Evolutionary conservation across 108 stramenopile species (phyloP), one percentile per base, ranked within the genome.

Genomic region (Epipyxis sp.): DNA sequence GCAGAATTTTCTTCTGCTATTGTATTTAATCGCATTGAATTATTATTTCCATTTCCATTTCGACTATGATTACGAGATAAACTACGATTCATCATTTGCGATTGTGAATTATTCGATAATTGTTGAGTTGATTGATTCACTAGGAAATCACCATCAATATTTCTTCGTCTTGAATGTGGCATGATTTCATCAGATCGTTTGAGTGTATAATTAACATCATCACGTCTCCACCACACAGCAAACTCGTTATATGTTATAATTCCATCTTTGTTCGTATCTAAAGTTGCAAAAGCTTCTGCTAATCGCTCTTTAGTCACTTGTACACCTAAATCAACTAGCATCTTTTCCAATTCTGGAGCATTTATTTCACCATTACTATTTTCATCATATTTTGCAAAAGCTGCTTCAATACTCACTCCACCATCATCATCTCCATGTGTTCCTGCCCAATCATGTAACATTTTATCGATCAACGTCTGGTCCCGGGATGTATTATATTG

Each of bases 261-360:
- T 32, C 81, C 82, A 1, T 78, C 78, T 1, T 76, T 42, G 27
- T 77, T 77, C 1, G 59, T 71, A 41, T 81, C 81, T 29, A 83
- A 74, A 42, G 69, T 81, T 40, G 35, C 42, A n/a, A 83, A 83
- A 0, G 82, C 82, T 25, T 74, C 77, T 20, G 42, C 43, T 37
- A 83, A 59, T 6, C 82, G 81, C 79, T 83, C 82, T 69, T 77
- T 76, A 0, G 82, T 82, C 0, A 77, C 37, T 13, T 80, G 77
- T 25, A 83, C 81, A 16, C 82, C 82, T 1, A 83, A 77, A 0
- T 81, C 82, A 27, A 81, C 77, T 39, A 83, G 74, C 2, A 83
- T 76, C 0, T 72, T 69, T 0, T 69, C 82, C 69, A 83, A 29
- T 80, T 82, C 59, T 35, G n/a, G 44, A 1, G 0, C 30, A 39